Base-by-base conservation (phyloP, 352 stramenopile species). In the Pythium oligandrum region DNA sequence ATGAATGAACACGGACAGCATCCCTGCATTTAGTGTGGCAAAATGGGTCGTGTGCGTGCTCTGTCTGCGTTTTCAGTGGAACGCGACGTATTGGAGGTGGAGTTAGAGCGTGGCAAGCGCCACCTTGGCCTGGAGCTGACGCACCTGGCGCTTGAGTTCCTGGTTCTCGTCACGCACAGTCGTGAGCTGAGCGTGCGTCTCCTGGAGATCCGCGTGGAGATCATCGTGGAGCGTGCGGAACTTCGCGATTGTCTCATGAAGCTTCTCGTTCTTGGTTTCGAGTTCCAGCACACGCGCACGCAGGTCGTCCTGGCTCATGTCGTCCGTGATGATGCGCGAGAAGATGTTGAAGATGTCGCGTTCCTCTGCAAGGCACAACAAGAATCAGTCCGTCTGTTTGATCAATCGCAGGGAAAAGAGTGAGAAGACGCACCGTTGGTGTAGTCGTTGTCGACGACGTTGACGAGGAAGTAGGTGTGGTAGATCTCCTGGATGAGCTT, bases 401-500 rank as follows among this genome's bases (percentile, higher is more conserved):
- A 36, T 37, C 33, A 50, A 10, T 54, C n/a, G 30, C 17, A 31
- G 48, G 17, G 17, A 26, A 26, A 26, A 0, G 4, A 33, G 30
- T 42, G 12, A 50, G 10, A 6, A 61, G 26, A 61, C 65, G 37
- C 42, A 86, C 73, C 77, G 51, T 86, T 90, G 6, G 78, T 82
- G 63, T 96, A 99, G 71, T 99, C 93, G 70, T 99, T 98, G 81
- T 99, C 96, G 57, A 99, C 96, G 49, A 99, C 96, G 57, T 97
- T 98, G 51, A 99, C 95, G 50, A 99, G 81, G 65, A 95, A 98
- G 73, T 98, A 99, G 40, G 88, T 90, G 76, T 98, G 93, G 69
- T 90, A 87, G 34, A 99, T 97, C 38, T 88, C 65, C 55, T 88
- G 76, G 48, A 92, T 81, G 32, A 92, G 70, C 32, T 71, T 38